Evolutionary conservation across 768 basidiomycete species (phyloP).

Genomic region (Rhodotorula paludigena): DNA sequence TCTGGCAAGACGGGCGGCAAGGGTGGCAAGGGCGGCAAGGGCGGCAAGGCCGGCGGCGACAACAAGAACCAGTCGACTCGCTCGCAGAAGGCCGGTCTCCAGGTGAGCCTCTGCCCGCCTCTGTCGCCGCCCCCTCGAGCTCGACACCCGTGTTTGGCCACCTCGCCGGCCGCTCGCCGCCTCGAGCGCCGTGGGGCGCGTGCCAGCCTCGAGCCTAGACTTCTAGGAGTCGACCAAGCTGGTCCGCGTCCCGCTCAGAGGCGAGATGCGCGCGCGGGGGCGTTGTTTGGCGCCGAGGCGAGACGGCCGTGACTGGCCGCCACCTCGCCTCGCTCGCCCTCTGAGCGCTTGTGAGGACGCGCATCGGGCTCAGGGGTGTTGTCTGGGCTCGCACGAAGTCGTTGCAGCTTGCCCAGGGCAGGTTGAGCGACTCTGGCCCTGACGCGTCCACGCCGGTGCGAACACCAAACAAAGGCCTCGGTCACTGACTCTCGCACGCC

Average conservation of each 20-base stretch:
- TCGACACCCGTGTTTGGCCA: neutral
- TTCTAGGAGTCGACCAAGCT: neutral
- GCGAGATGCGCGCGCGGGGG: neutral
- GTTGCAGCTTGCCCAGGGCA: too few relatives aligned
- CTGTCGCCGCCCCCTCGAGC: neutral
- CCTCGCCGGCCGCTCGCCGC: neutral
- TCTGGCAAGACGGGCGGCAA: conserved; percentile 44
- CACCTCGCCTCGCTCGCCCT: neutral
- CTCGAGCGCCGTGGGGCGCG: neutral
- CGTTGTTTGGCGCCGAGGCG: neutral
- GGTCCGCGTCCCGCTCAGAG: neutral
- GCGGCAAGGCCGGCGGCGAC: conserved; percentile 47
- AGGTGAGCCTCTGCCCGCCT: conserved; percentile 54
- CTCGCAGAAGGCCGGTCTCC: conserved; percentile 80
- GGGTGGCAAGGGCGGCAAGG: conserved; percentile 48
- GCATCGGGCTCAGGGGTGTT: too few relatives aligned
- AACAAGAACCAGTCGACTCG: conserved; percentile 49
- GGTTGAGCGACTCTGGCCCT: conserved; percentile 3
- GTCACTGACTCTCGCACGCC: neutral
- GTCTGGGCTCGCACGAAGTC: too few relatives aligned
- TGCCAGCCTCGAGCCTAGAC: too few relatives aligned
- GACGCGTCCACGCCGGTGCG: conserved; percentile 5
- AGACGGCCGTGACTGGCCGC: neutral
- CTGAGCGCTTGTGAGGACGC: neutral
- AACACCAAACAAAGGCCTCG: too few relatives aligned